A percentile compares a stretch with the other conserved stretches of the same genome.
Evolutionary conservation across 73 alveolate species (phyloP).

Genomic region (Paramecium pentaurelia): DNA sequence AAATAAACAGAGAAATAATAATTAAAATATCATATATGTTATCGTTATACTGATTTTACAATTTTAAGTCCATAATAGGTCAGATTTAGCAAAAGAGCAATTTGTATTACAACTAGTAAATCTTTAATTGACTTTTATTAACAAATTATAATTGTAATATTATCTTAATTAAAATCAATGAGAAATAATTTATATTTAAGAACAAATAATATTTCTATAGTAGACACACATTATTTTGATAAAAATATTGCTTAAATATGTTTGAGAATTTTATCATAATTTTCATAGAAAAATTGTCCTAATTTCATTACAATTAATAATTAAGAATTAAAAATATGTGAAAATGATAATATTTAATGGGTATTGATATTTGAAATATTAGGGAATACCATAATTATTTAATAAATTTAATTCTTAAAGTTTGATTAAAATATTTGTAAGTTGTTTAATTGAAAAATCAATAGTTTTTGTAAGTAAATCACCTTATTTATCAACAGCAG

Average conservation of each 20-base stretch:
- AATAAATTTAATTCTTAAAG: not conserved
- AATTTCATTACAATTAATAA: not conserved
- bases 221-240: not conserved
- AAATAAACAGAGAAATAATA: not conserved
- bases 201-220: not conserved
- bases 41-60: not conserved
- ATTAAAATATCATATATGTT: not conserved
- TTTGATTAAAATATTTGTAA: not conserved
- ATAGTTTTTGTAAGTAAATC: constrained; percentile 30
- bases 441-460: constrained; percentile 4
- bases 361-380: not conserved
- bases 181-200: not conserved
- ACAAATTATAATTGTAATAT: not conserved
- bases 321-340: not conserved
- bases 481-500: not conserved
- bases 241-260: not conserved
- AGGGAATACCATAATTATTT: not conserved
- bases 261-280: not conserved
- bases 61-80: not conserved
- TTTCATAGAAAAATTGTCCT: not conserved
- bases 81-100: not conserved
- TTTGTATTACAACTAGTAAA: not conserved
- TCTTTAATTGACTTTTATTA: not conserved
- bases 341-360: constrained; percentile 20
- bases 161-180: not conserved